phyloP scores from a whole-genome alignment of 352 stramenopile species.

The Phytophthora pistaciae region DNA sequence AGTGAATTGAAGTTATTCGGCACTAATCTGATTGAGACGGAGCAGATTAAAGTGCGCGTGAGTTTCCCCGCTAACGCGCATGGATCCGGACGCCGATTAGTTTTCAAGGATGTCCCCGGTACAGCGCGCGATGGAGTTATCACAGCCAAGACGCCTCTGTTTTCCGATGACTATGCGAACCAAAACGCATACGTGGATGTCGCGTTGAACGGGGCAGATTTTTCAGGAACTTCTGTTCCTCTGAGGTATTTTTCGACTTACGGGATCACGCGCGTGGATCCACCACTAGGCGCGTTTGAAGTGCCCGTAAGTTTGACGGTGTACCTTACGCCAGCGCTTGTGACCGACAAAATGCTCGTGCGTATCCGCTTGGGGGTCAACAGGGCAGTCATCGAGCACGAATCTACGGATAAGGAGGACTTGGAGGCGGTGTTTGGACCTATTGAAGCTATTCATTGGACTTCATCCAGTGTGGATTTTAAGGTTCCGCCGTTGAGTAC shows the following conservation, averaged over 20 bases:
- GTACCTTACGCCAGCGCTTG: constrained; percentile 48
- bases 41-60: constrained; percentile 73
- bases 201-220: constrained; percentile 74
- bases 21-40: constrained; percentile 80
- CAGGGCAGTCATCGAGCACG: not conserved
- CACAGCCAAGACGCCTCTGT: constrained; percentile 52
- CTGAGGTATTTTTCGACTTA: constrained; percentile 72
- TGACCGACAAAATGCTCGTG: constrained; percentile 56
- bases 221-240: constrained; percentile 53
- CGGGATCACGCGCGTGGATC: constrained; percentile 53
- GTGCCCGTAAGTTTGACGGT: constrained; percentile 59
- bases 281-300: constrained; percentile 62
- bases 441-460: constrained; percentile 49
- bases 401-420: constrained; percentile 2
- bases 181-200: constrained; percentile 63
- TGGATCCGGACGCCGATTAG: constrained; percentile 31
- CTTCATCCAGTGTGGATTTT: constrained; percentile 49
- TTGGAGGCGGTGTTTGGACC: constrained; percentile 45
- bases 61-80: constrained; percentile 28
- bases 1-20: constrained; percentile 69
- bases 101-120: constrained; percentile 44
- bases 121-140: constrained; percentile 64
- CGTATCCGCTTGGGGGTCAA: constrained; percentile 47
- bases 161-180: constrained; percentile 56
- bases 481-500: constrained; percentile 47